Evolutionary conservation across 1,139 yeast genomes (phyloP).

Genomic region (Zygosaccharomyces pseudobailii): DNA sequence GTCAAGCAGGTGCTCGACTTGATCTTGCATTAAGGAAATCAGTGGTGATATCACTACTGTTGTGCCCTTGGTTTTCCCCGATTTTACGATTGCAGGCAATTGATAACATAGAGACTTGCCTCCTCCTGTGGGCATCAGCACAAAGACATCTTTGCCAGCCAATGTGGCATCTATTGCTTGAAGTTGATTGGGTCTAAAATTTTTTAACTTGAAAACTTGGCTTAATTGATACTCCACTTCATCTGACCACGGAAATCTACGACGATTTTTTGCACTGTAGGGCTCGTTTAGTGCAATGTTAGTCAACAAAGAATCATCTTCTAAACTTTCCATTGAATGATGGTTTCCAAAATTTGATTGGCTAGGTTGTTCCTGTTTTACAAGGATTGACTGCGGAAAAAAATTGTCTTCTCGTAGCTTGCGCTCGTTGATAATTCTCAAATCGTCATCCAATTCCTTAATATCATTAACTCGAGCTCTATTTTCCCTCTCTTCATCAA

Average conservation of each 20-base stretch:
- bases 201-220: slow-evolving; percentile 55
- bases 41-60: slow-evolving; percentile 93
- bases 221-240: slow-evolving; percentile 61
- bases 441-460: slow-evolving; percentile 31
- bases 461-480: slow-evolving; percentile 23
- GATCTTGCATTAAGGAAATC: slow-evolving; percentile 96
- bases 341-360: neutral
- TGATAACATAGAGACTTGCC: slow-evolving; percentile 97
- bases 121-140: slow-evolving; percentile 98
- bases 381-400: slow-evolving; percentile 8
- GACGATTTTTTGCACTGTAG: neutral
- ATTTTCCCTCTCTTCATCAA: slow-evolving; percentile 34
- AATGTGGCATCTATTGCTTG: slow-evolving; percentile 84
- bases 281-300: neutral
- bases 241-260: slow-evolving; percentile 50
- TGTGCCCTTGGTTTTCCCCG: slow-evolving; percentile 74
- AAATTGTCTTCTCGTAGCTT: slow-evolving; percentile 20
- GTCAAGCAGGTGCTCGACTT: slow-evolving; percentile 70
- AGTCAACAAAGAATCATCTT: slow-evolving; percentile 17
- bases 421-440: slow-evolving; percentile 31
- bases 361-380: slow-evolving; percentile 3
- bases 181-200: slow-evolving; percentile 77
- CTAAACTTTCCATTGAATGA: slow-evolving; percentile 10
- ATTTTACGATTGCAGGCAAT: slow-evolving; percentile 76
- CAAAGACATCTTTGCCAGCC: slow-evolving; percentile 82